A percentile compares a stretch with the other conserved stretches of the same genome.
Evolutionary conservation across 352 stramenopile species (phyloP).

Genomic region (Phytophthora pini): DNA sequence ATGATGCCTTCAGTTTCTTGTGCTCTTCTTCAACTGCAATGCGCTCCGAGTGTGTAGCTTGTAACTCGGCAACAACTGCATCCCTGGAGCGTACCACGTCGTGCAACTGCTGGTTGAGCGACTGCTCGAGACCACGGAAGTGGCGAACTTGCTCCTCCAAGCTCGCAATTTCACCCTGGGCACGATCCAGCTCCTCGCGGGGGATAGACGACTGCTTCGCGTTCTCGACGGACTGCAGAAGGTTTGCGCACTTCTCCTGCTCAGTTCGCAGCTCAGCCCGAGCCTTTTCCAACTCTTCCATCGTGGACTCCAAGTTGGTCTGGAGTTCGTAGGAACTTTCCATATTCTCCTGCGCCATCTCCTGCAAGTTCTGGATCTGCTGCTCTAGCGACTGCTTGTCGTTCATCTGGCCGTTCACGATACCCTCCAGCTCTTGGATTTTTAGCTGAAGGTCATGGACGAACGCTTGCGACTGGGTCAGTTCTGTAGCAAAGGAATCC

Average conservation of each 20-base stretch:
- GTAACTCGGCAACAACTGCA: slow-evolving; percentile 31
- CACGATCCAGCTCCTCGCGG: slow-evolving; percentile 43
- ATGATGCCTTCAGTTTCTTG: slow-evolving; percentile 33
- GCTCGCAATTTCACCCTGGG: slow-evolving; percentile 41
- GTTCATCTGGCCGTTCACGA: slow-evolving; percentile 30
- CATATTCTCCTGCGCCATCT: slow-evolving; percentile 65
- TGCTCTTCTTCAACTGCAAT: slow-evolving; percentile 40
- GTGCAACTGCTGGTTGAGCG: slow-evolving; percentile 47
- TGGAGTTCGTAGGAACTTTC: slow-evolving; percentile 62
- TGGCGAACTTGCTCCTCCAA: slow-evolving; percentile 47
- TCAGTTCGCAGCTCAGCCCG: slow-evolving; percentile 35
- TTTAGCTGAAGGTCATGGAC: slow-evolving; percentile 39
- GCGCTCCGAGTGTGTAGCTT: slow-evolving; percentile 34
- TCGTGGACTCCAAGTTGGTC: slow-evolving; percentile 59
- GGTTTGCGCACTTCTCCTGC: slow-evolving; percentile 28
- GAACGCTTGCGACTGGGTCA: slow-evolving; percentile 24
- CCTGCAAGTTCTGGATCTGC: slow-evolving; percentile 72
- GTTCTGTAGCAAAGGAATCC: slow-evolving; percentile 22
- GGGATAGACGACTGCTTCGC: slow-evolving; percentile 35
- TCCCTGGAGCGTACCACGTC: slow-evolving; percentile 36
- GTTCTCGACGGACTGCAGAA: slow-evolving; percentile 32
- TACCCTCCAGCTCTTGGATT: slow-evolving; percentile 35
- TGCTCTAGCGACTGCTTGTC: slow-evolving; percentile 58
- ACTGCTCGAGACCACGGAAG: slow-evolving; percentile 45
- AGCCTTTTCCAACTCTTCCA: slow-evolving; percentile 51